Base-by-base conservation (phyloP, 2,329 filamentous ascomycete species). In the Ceratocystis alfenasii region DNA sequence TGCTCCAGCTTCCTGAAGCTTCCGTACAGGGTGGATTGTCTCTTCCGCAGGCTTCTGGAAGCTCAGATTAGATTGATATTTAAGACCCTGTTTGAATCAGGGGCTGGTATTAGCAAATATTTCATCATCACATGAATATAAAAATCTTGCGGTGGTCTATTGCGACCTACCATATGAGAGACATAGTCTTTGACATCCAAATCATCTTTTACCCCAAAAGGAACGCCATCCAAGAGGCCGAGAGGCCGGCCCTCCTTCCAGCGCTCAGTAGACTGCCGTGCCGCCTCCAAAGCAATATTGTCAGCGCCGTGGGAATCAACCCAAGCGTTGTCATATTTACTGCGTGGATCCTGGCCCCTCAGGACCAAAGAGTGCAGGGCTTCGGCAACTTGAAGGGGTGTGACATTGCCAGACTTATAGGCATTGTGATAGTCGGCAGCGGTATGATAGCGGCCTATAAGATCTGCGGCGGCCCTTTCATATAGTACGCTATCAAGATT, bases 161-260 rank as follows among this genome's bases (percentile, higher is more conserved):
- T 5, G n/a, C 28, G n/a, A 53, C 71, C 87, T 85, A 88, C 90
- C 61, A 82, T 76, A 64, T 84, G 87, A 69, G 81, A 83, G 63
- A 83, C 80, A 72, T 90, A 92, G 15, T 88, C 89, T 69, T 83
- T 79, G 41, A 91, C 78, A 69, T 87, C 80, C 17, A 87, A 80
- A 71, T 95, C 90, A 72, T 95, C 90, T 76, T 96, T 95, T 70
- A 94, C 83, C 0, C 87, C 88, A 62, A 95, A 82, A 0, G 90
- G 91, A 0, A 95, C 84, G 12, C 91, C 91, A 71, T 96, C 91
- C 6, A 95, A 77, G 4, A 89, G 76, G 12, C 89, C 81, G 17
- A 90, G 74, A 0, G 85, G 80, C 68, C 80, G 80, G 0, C 88
- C 87, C 17, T 80, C 77, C 67, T 83, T 83, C 74, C 88, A 95